Conservation (phyloP, 345 rosid genomes). For the Reutealis trisperma region DNA sequence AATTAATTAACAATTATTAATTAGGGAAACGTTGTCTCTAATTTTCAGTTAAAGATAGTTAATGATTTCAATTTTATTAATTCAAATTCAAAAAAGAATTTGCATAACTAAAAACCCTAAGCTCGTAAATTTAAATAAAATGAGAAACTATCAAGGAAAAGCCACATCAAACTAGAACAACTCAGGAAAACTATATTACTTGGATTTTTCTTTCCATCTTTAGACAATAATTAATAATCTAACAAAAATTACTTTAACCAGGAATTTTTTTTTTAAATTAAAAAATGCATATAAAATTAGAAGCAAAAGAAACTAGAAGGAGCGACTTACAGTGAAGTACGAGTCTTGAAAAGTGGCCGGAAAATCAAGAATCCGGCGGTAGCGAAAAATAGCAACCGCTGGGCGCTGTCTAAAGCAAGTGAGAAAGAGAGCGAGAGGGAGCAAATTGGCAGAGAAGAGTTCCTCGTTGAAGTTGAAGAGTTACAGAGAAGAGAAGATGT, state of each 20-base stretch:
- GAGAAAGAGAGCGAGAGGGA: not conserved
- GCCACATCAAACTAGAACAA: not conserved
- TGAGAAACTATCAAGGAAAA: not conserved
- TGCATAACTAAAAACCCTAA: not conserved
- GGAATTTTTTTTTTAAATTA: not conserved
- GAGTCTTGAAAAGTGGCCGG: slow-evolving; percentile 1
- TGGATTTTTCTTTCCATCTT: slow-evolving; percentile 11
- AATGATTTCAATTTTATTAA: too few species aligned
- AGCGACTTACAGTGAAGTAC: slow-evolving; percentile 16
- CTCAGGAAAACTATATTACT: not conserved
- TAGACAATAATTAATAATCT: not conserved
- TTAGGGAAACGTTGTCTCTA: not conserved
- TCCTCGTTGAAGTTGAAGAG: not conserved
- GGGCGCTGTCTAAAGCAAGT: not conserved
- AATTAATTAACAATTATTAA: slow-evolving; percentile 5
- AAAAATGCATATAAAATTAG: not conserved
- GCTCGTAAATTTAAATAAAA: not conserved
- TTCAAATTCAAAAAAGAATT: slow-evolving; percentile 13
- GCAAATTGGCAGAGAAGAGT: not conserved
- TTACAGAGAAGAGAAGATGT: slow-evolving; percentile 8
- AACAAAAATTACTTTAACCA: slow-evolving; percentile 22
- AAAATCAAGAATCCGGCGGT: slow-evolving; percentile 8
- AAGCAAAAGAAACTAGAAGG: not conserved
- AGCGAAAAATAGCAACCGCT: not conserved
- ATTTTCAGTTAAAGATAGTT: not conserved